phyloP scores from a whole-genome alignment of 306 rosid genomes.

The Malus orientalis region DNA sequence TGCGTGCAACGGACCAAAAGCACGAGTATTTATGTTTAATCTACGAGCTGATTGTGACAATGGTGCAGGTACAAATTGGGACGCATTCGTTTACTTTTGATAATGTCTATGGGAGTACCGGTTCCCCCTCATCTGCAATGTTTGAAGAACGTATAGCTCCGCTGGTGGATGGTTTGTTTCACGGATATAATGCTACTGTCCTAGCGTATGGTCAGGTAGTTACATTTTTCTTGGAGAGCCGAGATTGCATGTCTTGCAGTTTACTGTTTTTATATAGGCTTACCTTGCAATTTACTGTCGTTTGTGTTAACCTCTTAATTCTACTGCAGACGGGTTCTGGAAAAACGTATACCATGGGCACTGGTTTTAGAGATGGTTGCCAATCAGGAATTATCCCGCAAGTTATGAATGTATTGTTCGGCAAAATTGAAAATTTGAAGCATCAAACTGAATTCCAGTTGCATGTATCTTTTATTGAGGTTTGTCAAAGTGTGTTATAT shows the following conservation, averaged over 20 bases:
- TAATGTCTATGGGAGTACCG: conserved; percentile 93
- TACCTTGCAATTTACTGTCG: conserved; percentile 9
- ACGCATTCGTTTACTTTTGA: conserved; percentile 94
- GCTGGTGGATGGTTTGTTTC: conserved; percentile 90
- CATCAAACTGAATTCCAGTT: conserved; percentile 83
- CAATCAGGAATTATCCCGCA: conserved; percentile 80
- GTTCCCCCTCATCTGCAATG: conserved; percentile 75
- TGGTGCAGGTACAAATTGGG: conserved; percentile 86
- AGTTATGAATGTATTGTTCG: conserved; percentile 84
- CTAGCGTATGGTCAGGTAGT: conserved; percentile 98
- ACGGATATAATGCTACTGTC: conserved; percentile 98
- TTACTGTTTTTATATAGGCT: conserved; percentile 1
- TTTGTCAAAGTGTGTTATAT: conserved; percentile 14
- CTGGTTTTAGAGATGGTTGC: conserved; percentile 83
- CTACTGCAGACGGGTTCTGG: conserved; percentile 96
- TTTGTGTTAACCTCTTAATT: conserved; percentile 32
- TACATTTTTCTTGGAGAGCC: neutral
- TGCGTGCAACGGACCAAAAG: neutral
- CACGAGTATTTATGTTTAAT: neutral
- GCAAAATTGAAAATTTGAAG: conserved; percentile 76
- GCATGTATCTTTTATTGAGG: conserved; percentile 99
- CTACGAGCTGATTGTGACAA: conserved; percentile 15
- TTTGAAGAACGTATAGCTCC: conserved; percentile 84
- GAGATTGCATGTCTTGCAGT: conserved; percentile 7
- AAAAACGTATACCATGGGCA: conserved; percentile 99